Evolutionary conservation across 148 eudicot genomes (phyloP).

Genomic region (Persicaria tinctoria): DNA sequence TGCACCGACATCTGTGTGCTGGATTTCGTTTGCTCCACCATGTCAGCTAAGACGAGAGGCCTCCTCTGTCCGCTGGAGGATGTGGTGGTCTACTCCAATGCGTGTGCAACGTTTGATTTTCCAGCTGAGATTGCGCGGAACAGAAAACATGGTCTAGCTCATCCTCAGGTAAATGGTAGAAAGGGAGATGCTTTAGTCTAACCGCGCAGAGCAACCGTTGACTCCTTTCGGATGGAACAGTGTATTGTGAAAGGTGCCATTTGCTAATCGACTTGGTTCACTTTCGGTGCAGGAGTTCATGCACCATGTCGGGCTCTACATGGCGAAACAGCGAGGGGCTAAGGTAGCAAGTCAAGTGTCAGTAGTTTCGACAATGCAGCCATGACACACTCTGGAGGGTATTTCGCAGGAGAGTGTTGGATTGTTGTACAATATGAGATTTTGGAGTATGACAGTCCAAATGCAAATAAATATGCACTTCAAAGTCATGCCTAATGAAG

Average conservation of each 20-base stretch:
- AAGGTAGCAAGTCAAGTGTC: slow-evolving; percentile 36
- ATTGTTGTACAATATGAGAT: too few species aligned
- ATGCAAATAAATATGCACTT: too few species aligned
- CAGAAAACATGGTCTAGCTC: slow-evolving; percentile 26
- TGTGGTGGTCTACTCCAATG: slow-evolving; percentile 31
- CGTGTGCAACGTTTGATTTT: slow-evolving; percentile 35
- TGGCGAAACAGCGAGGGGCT: slow-evolving; percentile 61
- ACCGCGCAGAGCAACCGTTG: too few species aligned
- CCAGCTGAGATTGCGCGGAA: slow-evolving; percentile 24
- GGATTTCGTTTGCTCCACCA: slow-evolving; percentile 34
- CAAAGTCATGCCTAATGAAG: too few species aligned
- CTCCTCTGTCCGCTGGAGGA: slow-evolving; percentile 29
- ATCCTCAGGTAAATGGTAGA: slow-evolving; percentile 29
- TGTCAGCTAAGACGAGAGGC: slow-evolving; percentile 30
- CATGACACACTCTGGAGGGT: slow-evolving; percentile 1
- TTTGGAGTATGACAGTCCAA: too few species aligned
- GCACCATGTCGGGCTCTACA: slow-evolving; percentile 66
- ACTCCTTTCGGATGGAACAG: neutral
- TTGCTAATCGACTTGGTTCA: neutral
- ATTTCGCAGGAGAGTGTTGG: too few species aligned
- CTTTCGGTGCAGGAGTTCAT: slow-evolving; percentile 42
- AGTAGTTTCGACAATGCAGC: slow-evolving; percentile 11
- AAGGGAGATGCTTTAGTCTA: neutral
- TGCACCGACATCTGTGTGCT: slow-evolving; percentile 41
- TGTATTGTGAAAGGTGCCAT: neutral